Evolutionary conservation across 257 asterid genomes (phyloP), one percentile per base, ranked within the genome.

Genomic region (Ballota nigra): DNA sequence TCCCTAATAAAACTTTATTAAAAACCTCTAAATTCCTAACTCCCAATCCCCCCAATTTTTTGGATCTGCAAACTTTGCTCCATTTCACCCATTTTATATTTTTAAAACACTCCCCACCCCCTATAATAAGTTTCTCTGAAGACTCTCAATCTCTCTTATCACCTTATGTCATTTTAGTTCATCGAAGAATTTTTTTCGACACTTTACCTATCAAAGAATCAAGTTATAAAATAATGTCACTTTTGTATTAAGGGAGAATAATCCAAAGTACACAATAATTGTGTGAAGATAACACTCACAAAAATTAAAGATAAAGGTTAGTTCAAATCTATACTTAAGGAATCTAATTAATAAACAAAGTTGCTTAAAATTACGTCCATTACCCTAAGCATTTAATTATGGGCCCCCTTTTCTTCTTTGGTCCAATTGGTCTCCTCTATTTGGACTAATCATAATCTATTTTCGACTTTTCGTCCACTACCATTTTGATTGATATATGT

Each of bases 351-450:
- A 34, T 12, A 31, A 31, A 26, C 3, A 68, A 56, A 15, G 49
- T 31, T 33, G 69, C 61, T 52, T 53, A 73, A 38, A 51, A 15
- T 41, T 64, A 26, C 57, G 65, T 73, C 59, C 5, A 36, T 49
- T 51, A 72, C 45, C 36, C 62, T 67, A 55, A 78, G 66, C 58
- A 70, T 33, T 19, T 33, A 5, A 33, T 12, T 12, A 29, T 15
- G 72, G 78, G 72, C 2, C 78, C 81, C 53, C 4, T 13, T 0
- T 43, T 11, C 67, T 49, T 72, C 13, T 63, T 36, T 15, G 64
- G 38, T 71, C 68, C 64, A 70, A 63, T 47, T 41, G 33, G 71
- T 61, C 55, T 26, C 60, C 7, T 43, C 63, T 22, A 33, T 4
- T 73, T 69, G 70, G 70, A 63, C 51, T 63, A 55, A 60, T 19